A percentile compares a stretch with the other conserved stretches of the same genome.
These are phyloP conservation scores for Anacardium occidentale DNA, from an alignment of 345 rosid genomes.

Conservation along the genomic window DNA sequence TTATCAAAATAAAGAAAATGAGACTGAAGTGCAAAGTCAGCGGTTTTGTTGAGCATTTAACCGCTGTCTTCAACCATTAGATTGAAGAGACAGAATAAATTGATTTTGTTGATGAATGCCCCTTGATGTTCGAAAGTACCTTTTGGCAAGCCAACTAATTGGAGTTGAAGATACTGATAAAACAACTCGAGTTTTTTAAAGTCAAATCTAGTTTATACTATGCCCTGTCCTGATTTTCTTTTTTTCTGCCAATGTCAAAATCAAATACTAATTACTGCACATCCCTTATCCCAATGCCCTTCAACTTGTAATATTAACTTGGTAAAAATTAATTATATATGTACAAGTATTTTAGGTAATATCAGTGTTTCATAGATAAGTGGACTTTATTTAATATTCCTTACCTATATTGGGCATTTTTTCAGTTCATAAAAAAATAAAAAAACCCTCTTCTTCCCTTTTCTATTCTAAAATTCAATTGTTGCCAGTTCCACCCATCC, in stretches of 20 bases:
- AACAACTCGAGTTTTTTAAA: background rate
- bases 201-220: background rate
- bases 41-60: background rate
- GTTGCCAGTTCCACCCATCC: background rate
- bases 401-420: background rate
- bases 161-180: conserved; percentile 12
- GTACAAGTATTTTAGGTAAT: background rate
- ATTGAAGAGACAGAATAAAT: background rate
- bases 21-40: background rate
- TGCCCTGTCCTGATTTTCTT: background rate
- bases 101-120: background rate
- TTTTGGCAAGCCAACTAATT: background rate
- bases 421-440: background rate
- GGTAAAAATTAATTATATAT: background rate
- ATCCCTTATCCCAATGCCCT: too few species aligned
- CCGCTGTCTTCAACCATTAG: background rate
- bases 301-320: background rate
- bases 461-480: background rate
- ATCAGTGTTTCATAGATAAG: background rate
- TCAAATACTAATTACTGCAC: too few species aligned
- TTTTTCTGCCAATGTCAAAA: background rate
- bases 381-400: background rate
- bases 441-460: background rate
- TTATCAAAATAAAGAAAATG: background rate
- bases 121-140: background rate